Conservation (phyloP, 345 rosid species). For the Eucalyptus cloeziana region DNA sequence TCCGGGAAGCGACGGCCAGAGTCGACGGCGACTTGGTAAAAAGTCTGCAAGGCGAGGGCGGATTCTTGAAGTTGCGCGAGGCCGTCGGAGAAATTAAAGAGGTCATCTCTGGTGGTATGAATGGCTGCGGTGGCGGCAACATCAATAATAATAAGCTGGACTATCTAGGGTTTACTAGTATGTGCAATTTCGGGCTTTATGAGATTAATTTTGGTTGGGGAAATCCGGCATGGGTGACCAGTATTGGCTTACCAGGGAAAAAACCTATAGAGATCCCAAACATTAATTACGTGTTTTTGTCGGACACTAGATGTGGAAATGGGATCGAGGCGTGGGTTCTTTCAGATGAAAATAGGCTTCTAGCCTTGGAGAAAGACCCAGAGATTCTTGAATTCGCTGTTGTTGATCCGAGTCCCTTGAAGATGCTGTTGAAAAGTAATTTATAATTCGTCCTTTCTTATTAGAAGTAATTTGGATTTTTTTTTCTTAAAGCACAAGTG, state of each 20-base stretch:
- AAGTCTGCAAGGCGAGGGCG: neutral
- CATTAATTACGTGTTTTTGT: neutral
- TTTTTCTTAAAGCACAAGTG: neutral
- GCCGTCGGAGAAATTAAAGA: neutral
- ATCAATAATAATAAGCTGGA: neutral
- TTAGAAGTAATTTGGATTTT: neutral
- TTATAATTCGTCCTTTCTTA: neutral
- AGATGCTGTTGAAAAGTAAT: neutral
- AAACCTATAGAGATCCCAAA: neutral
- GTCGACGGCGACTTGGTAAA: neutral
- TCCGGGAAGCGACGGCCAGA: neutral
- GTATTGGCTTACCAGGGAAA: neutral
- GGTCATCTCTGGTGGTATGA: neutral
- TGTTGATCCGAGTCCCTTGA: neutral
- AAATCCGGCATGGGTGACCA: neutral
- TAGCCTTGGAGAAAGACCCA: neutral
- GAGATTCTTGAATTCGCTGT: neutral
- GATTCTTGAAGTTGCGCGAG: neutral
- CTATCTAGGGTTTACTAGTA: neutral
- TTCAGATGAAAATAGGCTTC: neutral
- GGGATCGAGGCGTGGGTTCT: slow-evolving; percentile 1
- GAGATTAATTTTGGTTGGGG: neutral
- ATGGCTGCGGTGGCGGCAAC: neutral
- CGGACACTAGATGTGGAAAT: neutral
- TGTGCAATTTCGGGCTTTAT: neutral